Evolutionary conservation across 2,329 filamentous ascomycete species (phyloP).

Genomic region (Beauveria rudraprayagi): DNA sequence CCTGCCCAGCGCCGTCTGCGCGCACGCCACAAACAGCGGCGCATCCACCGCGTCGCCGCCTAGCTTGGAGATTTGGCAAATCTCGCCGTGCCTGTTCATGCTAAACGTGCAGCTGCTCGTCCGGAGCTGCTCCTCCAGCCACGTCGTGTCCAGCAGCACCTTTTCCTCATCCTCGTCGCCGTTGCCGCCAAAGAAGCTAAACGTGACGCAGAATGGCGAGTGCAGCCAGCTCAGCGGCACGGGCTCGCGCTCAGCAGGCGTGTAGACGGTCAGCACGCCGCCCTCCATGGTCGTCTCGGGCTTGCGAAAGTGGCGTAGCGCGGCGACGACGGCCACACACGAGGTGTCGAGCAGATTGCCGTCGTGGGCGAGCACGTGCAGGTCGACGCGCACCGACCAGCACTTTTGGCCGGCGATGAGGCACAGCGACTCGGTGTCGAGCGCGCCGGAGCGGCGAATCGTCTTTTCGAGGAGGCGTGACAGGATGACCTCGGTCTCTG

Average conservation of each 20-base stretch:
- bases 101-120: slow-evolving; percentile 71
- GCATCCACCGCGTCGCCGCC: slow-evolving; percentile 80
- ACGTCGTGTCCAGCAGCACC: slow-evolving; percentile 62
- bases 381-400: slow-evolving; percentile 84
- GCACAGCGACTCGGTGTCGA: slow-evolving; percentile 93
- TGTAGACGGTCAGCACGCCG: slow-evolving; percentile 77
- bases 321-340: slow-evolving; percentile 80
- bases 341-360: slow-evolving; percentile 81
- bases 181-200: slow-evolving; percentile 70
- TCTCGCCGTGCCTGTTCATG: slow-evolving; percentile 80
- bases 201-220: slow-evolving; percentile 84
- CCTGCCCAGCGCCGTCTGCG: slow-evolving; percentile 65
- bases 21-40: slow-evolving; percentile 66
- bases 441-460: slow-evolving; percentile 79
- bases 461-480: slow-evolving; percentile 90
- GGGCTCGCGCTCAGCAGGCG: slow-evolving; percentile 76
- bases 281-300: slow-evolving; percentile 84
- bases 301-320: slow-evolving; percentile 82
- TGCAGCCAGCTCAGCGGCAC: slow-evolving; percentile 87
- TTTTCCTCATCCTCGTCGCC: slow-evolving; percentile 39
- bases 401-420: slow-evolving; percentile 85
- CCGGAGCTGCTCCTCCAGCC: slow-evolving; percentile 69
- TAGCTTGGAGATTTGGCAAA: slow-evolving; percentile 86
- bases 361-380: slow-evolving; percentile 86
- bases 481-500: slow-evolving; percentile 76